Evolutionary conservation across 2,329 filamentous ascomycete genomes (phyloP), one percentile per base, ranked within the genome.

Genomic region (Pestalotiopsis sp.): DNA sequence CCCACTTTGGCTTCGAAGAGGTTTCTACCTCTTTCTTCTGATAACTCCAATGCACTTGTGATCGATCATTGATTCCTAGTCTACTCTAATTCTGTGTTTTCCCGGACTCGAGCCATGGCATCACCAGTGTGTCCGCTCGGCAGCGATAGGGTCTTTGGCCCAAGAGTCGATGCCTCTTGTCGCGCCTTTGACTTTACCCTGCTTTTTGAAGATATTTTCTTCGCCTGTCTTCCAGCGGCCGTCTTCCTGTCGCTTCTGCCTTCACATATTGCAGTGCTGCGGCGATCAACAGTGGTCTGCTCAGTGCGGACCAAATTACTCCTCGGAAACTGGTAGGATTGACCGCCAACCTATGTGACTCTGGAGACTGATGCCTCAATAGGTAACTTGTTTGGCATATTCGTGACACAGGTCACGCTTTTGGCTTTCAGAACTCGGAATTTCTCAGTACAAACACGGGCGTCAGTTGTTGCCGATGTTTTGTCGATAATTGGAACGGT

Each of bases 121-220:
- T 39, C 55, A 11, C 7, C 22, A 22, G 6, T 22, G 9, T 68
- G 67, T 44, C n/a, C 11, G 39, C 24, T 56, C 22, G 24, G 24
- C 14, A 52, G 66, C 39, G 72, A 75, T 22, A 61, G 24, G 35
- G 56, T 67, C 11, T 74, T 75, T 44, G 74, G 74, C 6, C 74
- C 74, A 4, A 67, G 71, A 30, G 70, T 76, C 24, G 57, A 72
- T 57, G 30, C 66, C 4, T 11, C 57, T 2, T 76, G 75, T 60
- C 73, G 73, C 38, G 70, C 72, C 4, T 76, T 76, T 57, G 75
- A 77, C 68, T 76, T 77, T 58, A 75, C 75, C 0, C 67, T 76
- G 4, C 64, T 70, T 1, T 77, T 76, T 38, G 73, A 76, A 59
- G 75, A 77, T 24, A 63, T 75, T 20, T 65, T 77, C 20, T 70